Evolutionary conservation across 2,329 filamentous ascomycete genomes (phyloP).

Genomic region (Cladorrhinum sp.): DNA sequence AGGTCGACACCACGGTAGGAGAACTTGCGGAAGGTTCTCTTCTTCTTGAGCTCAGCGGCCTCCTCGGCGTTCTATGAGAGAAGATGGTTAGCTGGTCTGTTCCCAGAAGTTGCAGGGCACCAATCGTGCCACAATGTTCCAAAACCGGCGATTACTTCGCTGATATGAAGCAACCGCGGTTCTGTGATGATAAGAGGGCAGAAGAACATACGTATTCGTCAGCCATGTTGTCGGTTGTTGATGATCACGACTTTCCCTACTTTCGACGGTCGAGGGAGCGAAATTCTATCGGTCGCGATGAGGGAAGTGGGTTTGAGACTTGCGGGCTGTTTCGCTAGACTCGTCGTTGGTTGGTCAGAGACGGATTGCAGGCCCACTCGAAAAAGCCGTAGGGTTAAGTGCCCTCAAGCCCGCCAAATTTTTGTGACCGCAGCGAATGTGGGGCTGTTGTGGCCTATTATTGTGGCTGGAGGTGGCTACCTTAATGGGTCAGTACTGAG

Average conservation of each 20-base stretch:
- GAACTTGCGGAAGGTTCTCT: conserved; percentile 99
- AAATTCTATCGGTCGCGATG: conserved; percentile 31
- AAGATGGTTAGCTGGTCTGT: background rate
- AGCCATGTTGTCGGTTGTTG: conserved; percentile 66
- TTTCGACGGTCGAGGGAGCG: conserved; percentile 38
- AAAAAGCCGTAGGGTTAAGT: conserved; percentile 32
- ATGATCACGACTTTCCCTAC: conserved; percentile 36
- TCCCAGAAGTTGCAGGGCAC: background rate
- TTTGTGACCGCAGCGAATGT: background rate
- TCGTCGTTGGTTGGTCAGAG: conserved; percentile 20
- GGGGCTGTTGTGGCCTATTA: conserved; percentile 18
- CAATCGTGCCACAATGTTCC: background rate
- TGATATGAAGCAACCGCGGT: no score
- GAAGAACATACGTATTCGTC: conserved; percentile 47
- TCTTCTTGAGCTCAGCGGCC: conserved; percentile 99
- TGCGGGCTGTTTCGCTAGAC: conserved; percentile 21
- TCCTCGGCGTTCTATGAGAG: conserved; percentile 81
- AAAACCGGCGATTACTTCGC: background rate
- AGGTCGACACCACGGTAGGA: conserved; percentile 99
- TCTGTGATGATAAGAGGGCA: no score
- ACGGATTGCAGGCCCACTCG: conserved; percentile 23
- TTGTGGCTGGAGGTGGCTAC: conserved; percentile 10
- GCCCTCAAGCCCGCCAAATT: conserved; percentile 23
- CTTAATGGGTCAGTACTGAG: background rate
- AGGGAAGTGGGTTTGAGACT: conserved; percentile 29